Evolutionary conservation across 305 asterid genomes (phyloP).

Genomic region (Fraxinus paxiana): DNA sequence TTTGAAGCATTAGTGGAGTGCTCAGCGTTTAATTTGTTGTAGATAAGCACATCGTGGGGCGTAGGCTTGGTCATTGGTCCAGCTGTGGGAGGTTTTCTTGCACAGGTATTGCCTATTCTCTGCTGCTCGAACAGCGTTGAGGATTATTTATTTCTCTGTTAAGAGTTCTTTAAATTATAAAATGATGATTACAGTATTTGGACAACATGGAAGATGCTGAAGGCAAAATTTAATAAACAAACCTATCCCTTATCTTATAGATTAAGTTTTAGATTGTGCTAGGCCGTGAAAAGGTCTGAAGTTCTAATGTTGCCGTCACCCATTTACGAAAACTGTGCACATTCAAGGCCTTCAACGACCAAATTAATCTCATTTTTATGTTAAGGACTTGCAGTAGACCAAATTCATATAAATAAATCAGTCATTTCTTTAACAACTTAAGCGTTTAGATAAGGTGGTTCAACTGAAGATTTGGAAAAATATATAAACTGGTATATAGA

Average conservation of each 20-base stretch:
- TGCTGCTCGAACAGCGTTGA: not conserved
- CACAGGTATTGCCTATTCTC: conserved; percentile 48
- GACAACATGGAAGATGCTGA: not conserved
- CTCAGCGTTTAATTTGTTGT: conserved; percentile 2
- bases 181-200: not conserved
- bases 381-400: not conserved
- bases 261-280: not conserved
- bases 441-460: not conserved
- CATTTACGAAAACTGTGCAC: not conserved
- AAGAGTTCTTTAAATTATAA: not conserved
- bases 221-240: not conserved
- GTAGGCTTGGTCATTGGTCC: conserved; percentile 88
- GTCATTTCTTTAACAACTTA: not conserved
- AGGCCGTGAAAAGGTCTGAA: not conserved
- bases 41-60: conserved; percentile 91
- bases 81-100: conserved; percentile 83
- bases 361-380: not conserved
- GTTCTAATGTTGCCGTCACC: not conserved
- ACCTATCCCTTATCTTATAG: not conserved
- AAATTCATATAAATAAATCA: not conserved
- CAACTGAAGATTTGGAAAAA: not conserved
- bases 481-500: not conserved
- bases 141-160: not conserved
- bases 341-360: not conserved
- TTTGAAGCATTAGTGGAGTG: not conserved